These are phyloP conservation scores for Fomitopsis pinicola DNA, from an alignment of 1,284 basidiomycete species.

Conservation along the genomic window DNA sequence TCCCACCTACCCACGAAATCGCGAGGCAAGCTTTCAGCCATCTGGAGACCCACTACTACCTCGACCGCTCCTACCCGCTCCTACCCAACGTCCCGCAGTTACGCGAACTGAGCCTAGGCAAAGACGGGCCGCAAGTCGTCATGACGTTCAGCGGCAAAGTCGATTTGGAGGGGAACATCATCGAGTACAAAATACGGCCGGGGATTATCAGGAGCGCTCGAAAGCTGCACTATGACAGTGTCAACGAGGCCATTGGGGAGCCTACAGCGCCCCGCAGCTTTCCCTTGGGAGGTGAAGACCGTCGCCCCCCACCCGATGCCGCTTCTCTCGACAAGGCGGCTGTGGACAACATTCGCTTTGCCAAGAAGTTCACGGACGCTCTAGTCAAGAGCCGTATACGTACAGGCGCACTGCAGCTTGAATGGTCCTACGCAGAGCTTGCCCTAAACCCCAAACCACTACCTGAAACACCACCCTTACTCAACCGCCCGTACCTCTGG, in stretches of 20 bases:
- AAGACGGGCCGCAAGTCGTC: conserved; percentile 44
- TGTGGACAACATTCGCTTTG: conserved; percentile 15
- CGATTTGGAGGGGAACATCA: conserved; percentile 57
- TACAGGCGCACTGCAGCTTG: conserved; percentile 6
- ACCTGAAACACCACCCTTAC: conserved; percentile 14
- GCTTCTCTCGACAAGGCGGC: conserved; percentile 1
- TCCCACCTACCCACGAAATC: conserved; percentile 68
- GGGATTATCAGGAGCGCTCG: conserved; percentile 71
- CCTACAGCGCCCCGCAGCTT: conserved; percentile 19
- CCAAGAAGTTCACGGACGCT: conserved; percentile 8
- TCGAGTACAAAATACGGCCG: conserved; percentile 69
- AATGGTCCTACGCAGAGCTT: conserved; percentile 7
- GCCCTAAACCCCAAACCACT: conserved; percentile 15
- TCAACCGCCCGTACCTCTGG: conserved; percentile 31
- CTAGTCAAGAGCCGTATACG: conserved; percentile 9
- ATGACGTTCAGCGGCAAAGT: conserved; percentile 84
- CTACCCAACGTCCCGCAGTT: conserved; percentile 55
- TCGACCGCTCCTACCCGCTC: conserved; percentile 65
- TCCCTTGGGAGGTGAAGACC: conserved; percentile 40
- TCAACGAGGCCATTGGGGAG: conserved; percentile 53
- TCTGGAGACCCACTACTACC: conserved; percentile 57
- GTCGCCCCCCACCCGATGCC: neutral
- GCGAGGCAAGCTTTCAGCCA: conserved; percentile 51
- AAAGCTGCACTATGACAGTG: conserved; percentile 65
- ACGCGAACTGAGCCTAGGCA: conserved; percentile 54